Percentiles rank a stretch among this genome's conserved stretches.
These are phyloP conservation scores for Trichoderma sp. DNA, from an alignment of 2,329 filamentous ascomycete genomes.

Conservation along the genomic window DNA sequence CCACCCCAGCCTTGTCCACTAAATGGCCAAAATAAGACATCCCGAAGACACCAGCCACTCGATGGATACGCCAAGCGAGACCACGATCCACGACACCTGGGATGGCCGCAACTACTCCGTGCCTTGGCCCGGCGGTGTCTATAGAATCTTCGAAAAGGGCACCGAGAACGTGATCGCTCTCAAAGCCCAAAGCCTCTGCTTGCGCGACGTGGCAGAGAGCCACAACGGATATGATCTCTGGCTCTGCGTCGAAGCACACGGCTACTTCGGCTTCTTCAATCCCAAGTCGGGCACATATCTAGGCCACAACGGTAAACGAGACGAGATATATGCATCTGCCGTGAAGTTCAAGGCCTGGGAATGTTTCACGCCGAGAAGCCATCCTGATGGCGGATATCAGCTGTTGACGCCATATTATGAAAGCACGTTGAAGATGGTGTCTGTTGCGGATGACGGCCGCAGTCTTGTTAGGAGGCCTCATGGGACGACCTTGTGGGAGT, in stretches of 20 bases:
- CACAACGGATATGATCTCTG: background rate
- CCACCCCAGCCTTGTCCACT: background rate
- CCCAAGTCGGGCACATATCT: constrained; percentile 3
- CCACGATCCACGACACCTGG: background rate
- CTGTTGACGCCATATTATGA: constrained; percentile 1
- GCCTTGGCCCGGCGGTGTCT: background rate
- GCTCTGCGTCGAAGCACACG: background rate
- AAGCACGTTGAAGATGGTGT: constrained; percentile 6
- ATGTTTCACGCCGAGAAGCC: background rate
- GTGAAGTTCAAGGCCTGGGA: background rate
- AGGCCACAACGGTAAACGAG: constrained; percentile 1
- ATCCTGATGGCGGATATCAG: constrained; percentile 22
- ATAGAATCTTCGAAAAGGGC: background rate
- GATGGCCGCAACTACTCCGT: background rate
- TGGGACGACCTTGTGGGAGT: constrained; percentile 17
- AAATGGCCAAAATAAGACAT: background rate
- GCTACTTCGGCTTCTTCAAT: background rate
- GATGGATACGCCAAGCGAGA: background rate
- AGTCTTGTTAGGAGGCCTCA: constrained; percentile 7
- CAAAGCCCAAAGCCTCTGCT: background rate
- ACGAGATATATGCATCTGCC: background rate
- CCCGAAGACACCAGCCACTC: background rate
- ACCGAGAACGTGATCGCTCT: background rate
- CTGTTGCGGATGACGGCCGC: constrained; percentile 9
- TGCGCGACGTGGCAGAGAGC: background rate